Evolutionary conservation across 495 filamentous ascomycete species (phyloP).

Genomic region (Penicillium riverlandense): DNA sequence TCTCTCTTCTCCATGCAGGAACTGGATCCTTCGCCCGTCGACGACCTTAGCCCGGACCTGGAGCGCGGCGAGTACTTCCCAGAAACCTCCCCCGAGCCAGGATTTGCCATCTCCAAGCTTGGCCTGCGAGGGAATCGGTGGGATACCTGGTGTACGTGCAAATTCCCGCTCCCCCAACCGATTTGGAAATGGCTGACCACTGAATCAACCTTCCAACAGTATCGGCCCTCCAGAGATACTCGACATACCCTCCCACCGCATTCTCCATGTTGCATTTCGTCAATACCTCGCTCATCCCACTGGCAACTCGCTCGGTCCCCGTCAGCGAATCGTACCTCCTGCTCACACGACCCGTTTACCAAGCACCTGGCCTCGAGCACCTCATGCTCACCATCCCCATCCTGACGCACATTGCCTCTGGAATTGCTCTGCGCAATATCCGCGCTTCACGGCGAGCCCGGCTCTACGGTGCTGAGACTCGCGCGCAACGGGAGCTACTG

Average conservation of each 20-base stretch:
- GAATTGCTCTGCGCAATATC: conserved; percentile 67
- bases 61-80: conserved; percentile 53
- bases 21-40: conserved; percentile 76
- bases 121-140: conserved; percentile 55
- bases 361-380: conserved; percentile 53
- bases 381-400: conserved; percentile 38
- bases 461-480: conserved; percentile 60
- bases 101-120: conserved; percentile 26
- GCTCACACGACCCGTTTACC: conserved; percentile 67
- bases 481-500: conserved; percentile 25
- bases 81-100: conserved; percentile 2
- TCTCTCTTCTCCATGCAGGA: conserved; percentile 62
- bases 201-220: conserved; percentile 40
- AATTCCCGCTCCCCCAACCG: too few relatives aligned
- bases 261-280: conserved; percentile 73
- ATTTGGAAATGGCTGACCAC: too few relatives aligned
- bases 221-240: conserved; percentile 74
- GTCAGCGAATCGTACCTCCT: conserved; percentile 51
- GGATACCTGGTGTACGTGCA: conserved; percentile 52
- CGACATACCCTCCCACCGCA: conserved; percentile 74
- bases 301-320: conserved; percentile 47
- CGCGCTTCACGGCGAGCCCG: conserved; percentile 57
- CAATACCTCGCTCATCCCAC: conserved; percentile 71
- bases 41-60: conserved; percentile 46
- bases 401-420: conserved; percentile 51